Evolutionary conservation across 805 yeast genomes (phyloP).

Genomic region (Priceomyces melissophilus): DNA sequence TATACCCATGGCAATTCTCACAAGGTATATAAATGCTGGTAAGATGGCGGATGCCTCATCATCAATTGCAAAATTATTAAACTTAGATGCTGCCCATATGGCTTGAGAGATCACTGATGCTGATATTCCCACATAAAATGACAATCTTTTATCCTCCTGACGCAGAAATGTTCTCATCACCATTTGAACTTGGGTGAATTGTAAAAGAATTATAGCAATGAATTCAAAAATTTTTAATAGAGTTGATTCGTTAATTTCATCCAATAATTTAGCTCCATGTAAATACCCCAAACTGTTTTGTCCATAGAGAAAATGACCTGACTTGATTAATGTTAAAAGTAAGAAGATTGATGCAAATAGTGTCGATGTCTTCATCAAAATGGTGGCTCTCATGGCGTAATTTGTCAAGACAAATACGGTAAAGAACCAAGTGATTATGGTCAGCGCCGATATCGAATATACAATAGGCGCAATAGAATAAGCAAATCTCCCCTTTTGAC

Average conservation of each 20-base stretch:
- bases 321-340: conserved; percentile 44
- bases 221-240: conserved; percentile 57
- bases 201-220: conserved; percentile 53
- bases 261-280: conserved; percentile 43
- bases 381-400: conserved; percentile 59
- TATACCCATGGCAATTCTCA: conserved; percentile 67
- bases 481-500: conserved; percentile 42
- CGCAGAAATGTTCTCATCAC: conserved; percentile 65
- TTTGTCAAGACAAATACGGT: conserved; percentile 64
- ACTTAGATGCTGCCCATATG: conserved; percentile 67
- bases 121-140: conserved; percentile 55
- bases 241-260: conserved; percentile 39
- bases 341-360: conserved; percentile 54
- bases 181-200: conserved; percentile 68
- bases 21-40: conserved; percentile 71
- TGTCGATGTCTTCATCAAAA: conserved; percentile 48
- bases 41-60: conserved; percentile 52
- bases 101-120: conserved; percentile 55
- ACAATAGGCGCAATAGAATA: conserved; percentile 61
- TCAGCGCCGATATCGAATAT: conserved; percentile 59
- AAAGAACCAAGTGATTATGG: conserved; percentile 60
- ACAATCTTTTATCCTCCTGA: conserved; percentile 61
- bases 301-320: conserved; percentile 42
- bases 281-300: conserved; percentile 47
- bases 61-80: conserved; percentile 33